These are phyloP conservation scores for Aspergillus quadricinctus DNA, from an alignment of 2,329 filamentous ascomycete species.

Conservation along the genomic window DNA sequence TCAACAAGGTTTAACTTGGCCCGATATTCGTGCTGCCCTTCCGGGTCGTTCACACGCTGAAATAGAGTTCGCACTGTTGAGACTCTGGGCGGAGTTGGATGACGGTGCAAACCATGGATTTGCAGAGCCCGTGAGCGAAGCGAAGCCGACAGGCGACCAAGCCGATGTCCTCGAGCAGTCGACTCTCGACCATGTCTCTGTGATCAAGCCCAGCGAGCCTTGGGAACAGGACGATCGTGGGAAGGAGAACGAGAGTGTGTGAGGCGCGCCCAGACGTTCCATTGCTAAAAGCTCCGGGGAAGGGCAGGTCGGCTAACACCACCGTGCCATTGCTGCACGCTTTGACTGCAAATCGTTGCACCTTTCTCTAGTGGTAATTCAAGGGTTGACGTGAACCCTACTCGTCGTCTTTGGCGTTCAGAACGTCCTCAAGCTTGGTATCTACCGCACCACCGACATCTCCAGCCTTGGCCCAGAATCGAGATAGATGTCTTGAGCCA, in stretches of 20 bases:
- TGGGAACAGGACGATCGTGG: neutral
- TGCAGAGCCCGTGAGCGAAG: neutral
- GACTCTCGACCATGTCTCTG: neutral
- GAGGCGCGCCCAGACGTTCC: neutral
- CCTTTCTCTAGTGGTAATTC: neutral
- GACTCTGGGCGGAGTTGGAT: slow-evolving; percentile 24
- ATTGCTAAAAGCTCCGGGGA: too few species aligned
- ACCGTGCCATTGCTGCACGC: too few species aligned
- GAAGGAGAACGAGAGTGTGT: neutral
- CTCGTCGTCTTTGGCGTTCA: slow-evolving; percentile 35
- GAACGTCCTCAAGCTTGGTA: slow-evolving; percentile 44
- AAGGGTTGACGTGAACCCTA: slow-evolving; percentile 9
- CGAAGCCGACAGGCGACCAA: neutral
- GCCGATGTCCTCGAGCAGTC: neutral
- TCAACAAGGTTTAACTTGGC: slow-evolving; percentile 27
- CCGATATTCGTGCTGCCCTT: slow-evolving; percentile 23
- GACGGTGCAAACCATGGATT: slow-evolving; percentile 11
- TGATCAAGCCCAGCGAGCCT: neutral
- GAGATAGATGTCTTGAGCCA: slow-evolving; percentile 49
- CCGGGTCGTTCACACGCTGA: slow-evolving; percentile 26
- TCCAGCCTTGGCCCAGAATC: slow-evolving; percentile 48
- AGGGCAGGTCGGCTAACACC: too few species aligned
- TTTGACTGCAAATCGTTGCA: neutral
- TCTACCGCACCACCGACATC: slow-evolving; percentile 43
- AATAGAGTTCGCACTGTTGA: slow-evolving; percentile 32